Percentiles rank a stretch among this genome's conserved stretches.
Conservation (phyloP, 2,329 filamentous ascomycete genomes). For the Colletotrichum lini region DNA sequence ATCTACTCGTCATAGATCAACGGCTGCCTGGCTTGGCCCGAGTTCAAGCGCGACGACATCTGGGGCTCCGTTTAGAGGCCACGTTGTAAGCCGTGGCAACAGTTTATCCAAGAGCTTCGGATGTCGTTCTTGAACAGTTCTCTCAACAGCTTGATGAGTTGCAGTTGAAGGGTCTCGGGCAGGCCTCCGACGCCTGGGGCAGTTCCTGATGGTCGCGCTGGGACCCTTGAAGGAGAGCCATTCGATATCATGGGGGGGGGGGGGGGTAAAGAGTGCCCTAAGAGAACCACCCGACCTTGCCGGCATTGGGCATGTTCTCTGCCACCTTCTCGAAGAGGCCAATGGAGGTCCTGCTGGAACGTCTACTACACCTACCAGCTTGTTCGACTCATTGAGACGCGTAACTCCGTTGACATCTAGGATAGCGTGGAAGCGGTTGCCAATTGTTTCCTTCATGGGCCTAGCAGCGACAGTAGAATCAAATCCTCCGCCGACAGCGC, state of each 20-base stretch:
- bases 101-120: no score
- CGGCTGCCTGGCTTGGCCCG: constrained; percentile 17
- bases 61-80: background rate
- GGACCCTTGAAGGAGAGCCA: constrained; percentile 9
- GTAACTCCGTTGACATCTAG: constrained; percentile 88
- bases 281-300: constrained; percentile 87
- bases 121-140: constrained; percentile 48
- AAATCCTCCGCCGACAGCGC: constrained; percentile 79
- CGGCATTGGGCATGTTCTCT: constrained; percentile 75
- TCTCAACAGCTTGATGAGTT: constrained; percentile 42
- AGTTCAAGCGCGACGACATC: background rate
- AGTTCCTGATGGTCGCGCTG: constrained; percentile 63
- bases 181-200: constrained; percentile 63
- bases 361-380: constrained; percentile 83
- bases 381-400: constrained; percentile 81
- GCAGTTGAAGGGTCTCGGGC: constrained; percentile 46
- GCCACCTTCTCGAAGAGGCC: constrained; percentile 70
- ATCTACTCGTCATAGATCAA: constrained; percentile 35
- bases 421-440: constrained; percentile 83
- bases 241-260: no score
- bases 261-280: constrained; percentile 63
- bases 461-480: constrained; percentile 87
- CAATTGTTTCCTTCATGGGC: constrained; percentile 89
- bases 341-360: constrained; percentile 77
- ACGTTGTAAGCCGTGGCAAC: no score